These are phyloP conservation scores for Begonia fuchsioides DNA, from an alignment of 306 rosid species.

Conservation along the genomic window DNA sequence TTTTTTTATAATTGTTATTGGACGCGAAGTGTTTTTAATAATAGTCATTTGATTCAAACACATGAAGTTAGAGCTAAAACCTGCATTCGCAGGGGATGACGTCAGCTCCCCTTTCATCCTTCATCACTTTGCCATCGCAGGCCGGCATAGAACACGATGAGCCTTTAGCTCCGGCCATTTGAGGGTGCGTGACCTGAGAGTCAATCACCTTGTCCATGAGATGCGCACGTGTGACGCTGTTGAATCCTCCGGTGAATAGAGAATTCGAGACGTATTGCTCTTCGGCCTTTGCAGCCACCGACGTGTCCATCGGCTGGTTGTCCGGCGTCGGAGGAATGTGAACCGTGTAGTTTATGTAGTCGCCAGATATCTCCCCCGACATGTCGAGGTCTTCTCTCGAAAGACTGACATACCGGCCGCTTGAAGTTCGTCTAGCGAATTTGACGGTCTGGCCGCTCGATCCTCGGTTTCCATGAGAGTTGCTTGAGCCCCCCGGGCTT, in stretches of 20 bases:
- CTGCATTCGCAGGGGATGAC: constrained; percentile 82
- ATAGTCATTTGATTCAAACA: too few relatives aligned
- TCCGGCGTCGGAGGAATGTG: constrained; percentile 89
- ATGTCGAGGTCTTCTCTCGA: constrained; percentile 79
- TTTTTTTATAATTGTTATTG: too few relatives aligned
- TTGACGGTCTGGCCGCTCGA: constrained; percentile 42
- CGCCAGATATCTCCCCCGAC: constrained; percentile 56
- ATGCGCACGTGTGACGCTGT: constrained; percentile 81
- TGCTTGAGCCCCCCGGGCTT: constrained; percentile 26
- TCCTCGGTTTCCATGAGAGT: constrained; percentile 26
- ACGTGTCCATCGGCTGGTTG: constrained; percentile 65
- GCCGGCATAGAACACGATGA: constrained; percentile 55
- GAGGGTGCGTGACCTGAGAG: constrained; percentile 78
- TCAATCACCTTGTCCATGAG: constrained; percentile 89
- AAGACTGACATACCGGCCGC: constrained; percentile 64
- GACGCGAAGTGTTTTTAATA: too few relatives aligned
- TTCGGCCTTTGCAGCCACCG: constrained; percentile 70
- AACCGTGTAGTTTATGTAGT: constrained; percentile 78
- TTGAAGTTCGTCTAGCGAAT: constrained; percentile 74
- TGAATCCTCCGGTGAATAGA: constrained; percentile 81
- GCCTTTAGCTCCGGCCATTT: constrained; percentile 92
- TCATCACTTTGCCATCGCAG: constrained; percentile 86
- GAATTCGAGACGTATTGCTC: constrained; percentile 87
- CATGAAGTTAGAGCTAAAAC: constrained; percentile 15
- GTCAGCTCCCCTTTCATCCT: constrained; percentile 77